Conservation (phyloP, 73 alveolate genomes). For the Durusdinium trenchii region DNA sequence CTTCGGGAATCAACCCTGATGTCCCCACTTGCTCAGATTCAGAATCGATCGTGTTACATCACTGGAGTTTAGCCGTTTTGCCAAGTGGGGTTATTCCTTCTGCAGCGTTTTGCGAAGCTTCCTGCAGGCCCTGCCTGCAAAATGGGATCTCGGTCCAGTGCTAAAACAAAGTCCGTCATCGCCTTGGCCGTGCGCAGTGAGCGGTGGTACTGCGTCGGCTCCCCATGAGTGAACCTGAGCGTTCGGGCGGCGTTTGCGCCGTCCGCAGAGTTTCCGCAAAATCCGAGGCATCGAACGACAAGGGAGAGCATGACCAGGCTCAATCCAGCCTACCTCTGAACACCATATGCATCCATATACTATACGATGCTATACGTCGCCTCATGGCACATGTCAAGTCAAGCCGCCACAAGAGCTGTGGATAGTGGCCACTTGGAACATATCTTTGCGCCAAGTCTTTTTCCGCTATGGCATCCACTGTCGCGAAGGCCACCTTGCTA, state of each 20-base stretch:
- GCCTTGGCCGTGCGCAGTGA: conserved; percentile 78
- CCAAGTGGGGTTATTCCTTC: too few species aligned
- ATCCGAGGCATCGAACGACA: not conserved
- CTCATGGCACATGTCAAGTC: not conserved
- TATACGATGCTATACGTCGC: too few species aligned
- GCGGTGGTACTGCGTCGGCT: conserved; percentile 94
- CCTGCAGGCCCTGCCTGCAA: conserved; percentile 16
- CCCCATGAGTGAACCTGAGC: conserved; percentile 75
- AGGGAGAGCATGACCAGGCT: not conserved
- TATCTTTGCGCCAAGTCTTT: conserved; percentile 69
- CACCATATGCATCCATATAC: not conserved
- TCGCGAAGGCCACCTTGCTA: conserved; percentile 69
- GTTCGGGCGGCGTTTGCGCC: not conserved
- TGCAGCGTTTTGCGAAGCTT: not conserved
- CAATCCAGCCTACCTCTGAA: not conserved
- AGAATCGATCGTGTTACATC: too few species aligned
- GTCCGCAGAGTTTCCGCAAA: not conserved
- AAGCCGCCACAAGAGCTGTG: conserved; percentile 70
- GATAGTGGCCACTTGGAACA: conserved; percentile 49
- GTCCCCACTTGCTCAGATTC: too few species aligned
- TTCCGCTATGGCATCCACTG: conserved; percentile 65
- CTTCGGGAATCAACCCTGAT: too few species aligned
- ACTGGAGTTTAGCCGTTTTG: too few species aligned
- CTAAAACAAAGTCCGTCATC: conserved; percentile 85
- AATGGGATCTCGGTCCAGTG: conserved; percentile 87